Evolutionary conservation across 140 eudicot species (phyloP), one percentile per base, ranked within the genome.

Genomic region (Cichorium intybus): DNA sequence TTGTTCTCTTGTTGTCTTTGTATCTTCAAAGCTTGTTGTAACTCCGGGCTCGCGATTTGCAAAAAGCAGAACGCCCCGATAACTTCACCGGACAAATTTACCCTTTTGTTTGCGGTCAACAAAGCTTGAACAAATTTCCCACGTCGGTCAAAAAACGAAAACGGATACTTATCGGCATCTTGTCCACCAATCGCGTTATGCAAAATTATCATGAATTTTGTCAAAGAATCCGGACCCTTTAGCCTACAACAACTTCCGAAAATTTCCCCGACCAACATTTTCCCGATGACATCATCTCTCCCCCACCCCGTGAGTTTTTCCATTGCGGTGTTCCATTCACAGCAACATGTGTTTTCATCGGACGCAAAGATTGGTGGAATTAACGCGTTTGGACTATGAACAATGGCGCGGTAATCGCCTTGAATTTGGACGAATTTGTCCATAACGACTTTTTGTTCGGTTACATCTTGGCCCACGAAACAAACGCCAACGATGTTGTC

Each of bases 341-440:
- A 86, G 78, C 99, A 94, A 60, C 88, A 80, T 0, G 95, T 85
- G 78, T 86, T 84, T 70, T 89, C 95, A 70, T 94, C 99, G 2
- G 95, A 89, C 15, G 89, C 99, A 80, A 94, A 94, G 73, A 94
- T 94, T 15, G 99, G 95, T n/a, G 99, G 99, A 20, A 89, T 94
- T 65, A 94, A 24, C 47, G 99, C 89, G 54, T 80, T 84, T 15
- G 95, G 97, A 59, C 82, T 94, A 74, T 94, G 99, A 53, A 94
- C 68, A 27, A 94, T 94, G 37, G 97, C 87, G 63, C 77, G 79
- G 76, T 94, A 94, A 73, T 89, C 99, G 28, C 97, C 95, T 78
- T 94, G 95, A 45, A 94, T 84, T 73, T 84, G 81, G 69, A 94
- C 85, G 62, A 82, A 89, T 68, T 94, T 89, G 77, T 86, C 96